Conservation (phyloP, 2,329 filamentous ascomycete species). For the Emergomyces africanus region DNA sequence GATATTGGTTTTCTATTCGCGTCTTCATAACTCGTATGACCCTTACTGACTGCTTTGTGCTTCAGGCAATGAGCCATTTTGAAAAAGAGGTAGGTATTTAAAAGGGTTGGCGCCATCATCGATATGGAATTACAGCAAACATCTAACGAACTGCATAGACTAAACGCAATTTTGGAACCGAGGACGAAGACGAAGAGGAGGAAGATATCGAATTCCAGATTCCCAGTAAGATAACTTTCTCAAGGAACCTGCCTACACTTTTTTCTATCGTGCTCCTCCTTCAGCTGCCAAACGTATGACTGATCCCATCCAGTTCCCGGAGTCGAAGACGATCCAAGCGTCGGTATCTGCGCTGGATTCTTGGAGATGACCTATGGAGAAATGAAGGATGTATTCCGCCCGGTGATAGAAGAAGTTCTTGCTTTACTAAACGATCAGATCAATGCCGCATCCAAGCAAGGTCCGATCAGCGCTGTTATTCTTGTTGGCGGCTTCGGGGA, state of each 20-base stretch:
- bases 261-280: background rate
- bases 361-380: background rate
- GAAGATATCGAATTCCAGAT: constrained; percentile 3
- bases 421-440: background rate
- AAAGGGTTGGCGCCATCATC: background rate
- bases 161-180: constrained; percentile 1
- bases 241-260: background rate
- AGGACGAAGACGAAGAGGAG: constrained; percentile 1
- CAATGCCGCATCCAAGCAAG: background rate
- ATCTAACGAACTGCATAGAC: background rate
- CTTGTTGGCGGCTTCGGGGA: constrained; percentile 1
- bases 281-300: background rate
- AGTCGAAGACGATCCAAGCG: constrained; percentile 1
- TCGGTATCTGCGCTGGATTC: constrained; percentile 1
- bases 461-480: constrained; percentile 1
- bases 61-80: constrained; percentile 2
- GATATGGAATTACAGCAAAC: background rate
- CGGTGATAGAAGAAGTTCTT: background rate
- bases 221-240: background rate
- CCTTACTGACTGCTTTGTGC: background rate
- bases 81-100: constrained; percentile 1
- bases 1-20: background rate
- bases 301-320: background rate
- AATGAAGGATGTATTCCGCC: constrained; percentile 1
- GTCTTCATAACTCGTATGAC: background rate